phyloP scores from a whole-genome alignment of 306 rosid genomes.

The Casuarina equisetifolia region DNA sequence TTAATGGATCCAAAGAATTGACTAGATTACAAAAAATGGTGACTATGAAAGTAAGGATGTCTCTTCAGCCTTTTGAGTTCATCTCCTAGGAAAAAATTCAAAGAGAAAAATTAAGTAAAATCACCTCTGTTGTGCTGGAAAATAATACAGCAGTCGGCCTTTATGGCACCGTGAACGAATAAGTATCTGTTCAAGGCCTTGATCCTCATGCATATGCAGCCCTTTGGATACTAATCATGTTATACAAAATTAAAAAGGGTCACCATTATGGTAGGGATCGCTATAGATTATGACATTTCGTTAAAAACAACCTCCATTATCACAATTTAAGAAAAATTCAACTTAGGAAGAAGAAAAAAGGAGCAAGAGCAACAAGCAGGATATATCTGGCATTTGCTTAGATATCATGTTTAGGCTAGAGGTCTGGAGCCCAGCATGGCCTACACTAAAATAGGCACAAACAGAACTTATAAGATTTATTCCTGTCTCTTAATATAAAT shows the following conservation, averaged over 20 bases:
- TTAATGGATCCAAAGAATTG: neutral
- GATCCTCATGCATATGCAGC: constrained; percentile 54
- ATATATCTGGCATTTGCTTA: neutral
- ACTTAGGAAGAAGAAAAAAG: neutral
- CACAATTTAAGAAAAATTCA: neutral
- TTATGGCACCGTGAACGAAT: constrained; percentile 84
- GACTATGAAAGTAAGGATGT: neutral
- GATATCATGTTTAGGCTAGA: neutral
- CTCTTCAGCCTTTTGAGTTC: neutral
- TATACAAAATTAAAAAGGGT: constrained; percentile 24
- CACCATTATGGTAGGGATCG: neutral
- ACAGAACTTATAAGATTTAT: too few species aligned
- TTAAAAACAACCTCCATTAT: constrained; percentile 4
- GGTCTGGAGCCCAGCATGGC: too few species aligned
- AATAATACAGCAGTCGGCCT: constrained; percentile 93
- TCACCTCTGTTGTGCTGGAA: constrained; percentile 78
- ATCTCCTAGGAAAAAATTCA: constrained; percentile 20
- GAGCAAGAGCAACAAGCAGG: constrained; percentile 7
- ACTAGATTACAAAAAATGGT: neutral
- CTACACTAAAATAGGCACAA: neutral
- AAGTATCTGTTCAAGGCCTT: constrained; percentile 72
- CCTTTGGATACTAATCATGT: constrained; percentile 62
- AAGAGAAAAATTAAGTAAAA: constrained; percentile 6
- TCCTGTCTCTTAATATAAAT: neutral
- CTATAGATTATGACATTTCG: constrained; percentile 19